A percentile compares a stretch with the other conserved stretches of the same genome.
phyloP scores from a whole-genome alignment of 495 filamentous ascomycete genomes.

The Penicillium parvum region DNA sequence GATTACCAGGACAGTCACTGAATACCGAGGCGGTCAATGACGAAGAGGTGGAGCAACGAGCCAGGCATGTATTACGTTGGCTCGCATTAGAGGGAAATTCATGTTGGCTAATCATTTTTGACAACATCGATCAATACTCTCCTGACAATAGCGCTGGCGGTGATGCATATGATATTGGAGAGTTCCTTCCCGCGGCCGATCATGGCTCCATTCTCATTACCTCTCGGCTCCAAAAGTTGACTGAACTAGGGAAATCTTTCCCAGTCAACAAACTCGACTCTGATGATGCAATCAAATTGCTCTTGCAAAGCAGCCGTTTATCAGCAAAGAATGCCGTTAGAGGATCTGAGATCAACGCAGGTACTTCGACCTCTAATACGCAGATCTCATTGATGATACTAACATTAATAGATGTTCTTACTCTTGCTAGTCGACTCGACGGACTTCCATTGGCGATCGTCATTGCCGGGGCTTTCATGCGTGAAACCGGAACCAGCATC shows the following conservation, averaged over 20 bases:
- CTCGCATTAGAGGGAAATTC: conserved; percentile 21
- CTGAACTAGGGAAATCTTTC: conserved; percentile 22
- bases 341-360: background rate
- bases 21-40: background rate
- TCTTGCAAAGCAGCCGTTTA: conserved; percentile 16
- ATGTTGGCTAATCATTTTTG: no score
- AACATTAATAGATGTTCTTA: no score
- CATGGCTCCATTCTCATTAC: conserved; percentile 39
- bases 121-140: conserved; percentile 34
- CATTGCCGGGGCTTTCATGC: no score
- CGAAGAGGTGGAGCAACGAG: conserved; percentile 11
- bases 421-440: no score
- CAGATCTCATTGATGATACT: no score
- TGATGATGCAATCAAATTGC: conserved; percentile 12
- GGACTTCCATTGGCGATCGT: no score
- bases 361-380: background rate
- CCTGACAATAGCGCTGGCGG: conserved; percentile 8
- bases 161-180: conserved; percentile 24
- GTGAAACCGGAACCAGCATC: no score
- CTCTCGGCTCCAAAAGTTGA: conserved; percentile 25
- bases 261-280: conserved; percentile 1
- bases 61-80: conserved; percentile 17
- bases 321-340: background rate
- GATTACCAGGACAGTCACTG: conserved; percentile 5
- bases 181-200: conserved; percentile 31